Evolutionary conservation across 2,329 filamentous ascomycete species (phyloP).

Genomic region (Uncinocarpus reesii): DNA sequence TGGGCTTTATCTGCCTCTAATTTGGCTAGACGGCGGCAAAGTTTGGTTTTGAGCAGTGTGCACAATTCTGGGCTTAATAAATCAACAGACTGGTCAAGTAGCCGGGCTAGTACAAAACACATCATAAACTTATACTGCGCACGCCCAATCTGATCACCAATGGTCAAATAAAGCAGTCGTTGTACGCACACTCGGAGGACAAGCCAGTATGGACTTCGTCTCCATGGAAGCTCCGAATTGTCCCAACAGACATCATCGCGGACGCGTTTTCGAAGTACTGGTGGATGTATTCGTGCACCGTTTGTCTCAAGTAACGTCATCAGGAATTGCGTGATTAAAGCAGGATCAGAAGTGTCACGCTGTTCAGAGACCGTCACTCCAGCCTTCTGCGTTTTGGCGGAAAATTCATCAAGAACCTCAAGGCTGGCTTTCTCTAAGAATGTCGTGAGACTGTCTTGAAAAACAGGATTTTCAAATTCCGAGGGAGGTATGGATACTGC

Average conservation of each 20-base stretch:
- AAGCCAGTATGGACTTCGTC: slow-evolving; percentile 46
- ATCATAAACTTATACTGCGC: slow-evolving; percentile 44
- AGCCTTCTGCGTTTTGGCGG: slow-evolving; percentile 34
- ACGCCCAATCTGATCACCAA: slow-evolving; percentile 33
- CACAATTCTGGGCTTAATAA: slow-evolving; percentile 23
- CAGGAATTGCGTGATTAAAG: slow-evolving; percentile 45
- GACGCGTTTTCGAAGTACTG: slow-evolving; percentile 17
- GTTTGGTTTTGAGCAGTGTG: slow-evolving; percentile 34
- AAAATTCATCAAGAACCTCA: slow-evolving; percentile 28
- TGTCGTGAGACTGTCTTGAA: slow-evolving; percentile 24
- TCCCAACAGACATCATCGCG: slow-evolving; percentile 46
- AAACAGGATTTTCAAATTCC: slow-evolving; percentile 19
- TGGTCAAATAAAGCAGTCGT: slow-evolving; percentile 34
- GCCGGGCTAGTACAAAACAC: slow-evolving; percentile 35
- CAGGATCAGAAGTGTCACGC: slow-evolving; percentile 43
- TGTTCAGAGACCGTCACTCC: slow-evolving; percentile 30
- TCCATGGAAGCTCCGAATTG: slow-evolving; percentile 36
- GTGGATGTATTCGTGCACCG: slow-evolving; percentile 23
- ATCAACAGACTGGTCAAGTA: slow-evolving; percentile 25
- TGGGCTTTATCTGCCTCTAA: slow-evolving; percentile 18
- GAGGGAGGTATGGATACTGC: slow-evolving; percentile 25
- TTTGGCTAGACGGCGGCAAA: slow-evolving; percentile 35
- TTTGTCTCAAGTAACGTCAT: slow-evolving; percentile 32
- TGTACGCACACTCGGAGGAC: slow-evolving; percentile 46
- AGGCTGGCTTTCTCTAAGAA: slow-evolving; percentile 31